phyloP scores from a whole-genome alignment of 2,329 filamentous ascomycete species.

The Knoxdaviesia proteae region DNA sequence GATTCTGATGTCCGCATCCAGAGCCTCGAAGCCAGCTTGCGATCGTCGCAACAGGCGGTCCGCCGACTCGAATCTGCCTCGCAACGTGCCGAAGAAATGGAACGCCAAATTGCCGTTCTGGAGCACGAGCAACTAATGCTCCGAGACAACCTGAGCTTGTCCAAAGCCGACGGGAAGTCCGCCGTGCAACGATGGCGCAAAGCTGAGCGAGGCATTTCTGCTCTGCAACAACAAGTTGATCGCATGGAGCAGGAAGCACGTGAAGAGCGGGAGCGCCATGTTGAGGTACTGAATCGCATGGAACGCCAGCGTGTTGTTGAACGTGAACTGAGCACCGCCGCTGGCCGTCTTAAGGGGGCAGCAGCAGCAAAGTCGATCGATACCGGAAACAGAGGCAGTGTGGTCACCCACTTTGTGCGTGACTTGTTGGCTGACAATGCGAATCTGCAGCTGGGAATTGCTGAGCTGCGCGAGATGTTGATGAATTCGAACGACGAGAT shows the following conservation, averaged over 20 bases:
- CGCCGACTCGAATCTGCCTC: constrained; percentile 55
- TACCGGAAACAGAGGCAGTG: constrained; percentile 22
- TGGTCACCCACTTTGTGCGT: constrained; percentile 90
- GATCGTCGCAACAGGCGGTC: constrained; percentile 58
- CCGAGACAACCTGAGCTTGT: constrained; percentile 43
- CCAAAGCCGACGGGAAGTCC: constrained; percentile 54
- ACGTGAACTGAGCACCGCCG: constrained; percentile 58
- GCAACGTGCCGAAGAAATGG: constrained; percentile 54
- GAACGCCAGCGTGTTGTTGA: constrained; percentile 69
- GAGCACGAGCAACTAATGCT: constrained; percentile 64
- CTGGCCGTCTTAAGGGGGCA: constrained; percentile 60
- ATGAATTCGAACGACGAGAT: constrained; percentile 88
- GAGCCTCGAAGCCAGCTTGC: constrained; percentile 53
- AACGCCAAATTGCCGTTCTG: constrained; percentile 57
- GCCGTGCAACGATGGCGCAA: constrained; percentile 69
- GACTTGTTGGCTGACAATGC: constrained; percentile 92
- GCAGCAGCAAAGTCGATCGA: constrained; percentile 45
- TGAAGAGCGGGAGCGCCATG: constrained; percentile 62
- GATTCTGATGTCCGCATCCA: constrained; percentile 67
- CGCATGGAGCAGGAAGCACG: constrained; percentile 66
- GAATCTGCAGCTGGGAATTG: constrained; percentile 75
- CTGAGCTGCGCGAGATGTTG: constrained; percentile 78
- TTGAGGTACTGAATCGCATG: constrained; percentile 63
- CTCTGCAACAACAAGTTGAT: constrained; percentile 74
- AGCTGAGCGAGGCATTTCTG: constrained; percentile 57